Evolutionary conservation across 768 basidiomycete genomes (phyloP), one percentile per base, ranked within the genome.

Genomic region (Podaxis carcinomalis): DNA sequence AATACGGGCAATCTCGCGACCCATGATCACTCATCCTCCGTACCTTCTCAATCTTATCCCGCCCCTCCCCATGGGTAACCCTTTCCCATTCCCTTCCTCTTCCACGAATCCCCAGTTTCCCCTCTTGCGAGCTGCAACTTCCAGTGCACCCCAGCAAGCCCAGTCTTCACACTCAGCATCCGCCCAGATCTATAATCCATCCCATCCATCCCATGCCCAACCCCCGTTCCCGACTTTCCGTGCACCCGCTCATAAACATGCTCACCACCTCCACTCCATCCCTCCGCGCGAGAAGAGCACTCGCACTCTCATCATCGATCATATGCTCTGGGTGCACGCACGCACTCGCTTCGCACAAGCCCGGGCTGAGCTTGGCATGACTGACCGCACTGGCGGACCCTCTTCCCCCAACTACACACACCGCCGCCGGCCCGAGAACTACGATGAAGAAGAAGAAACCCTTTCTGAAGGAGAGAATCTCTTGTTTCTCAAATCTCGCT

Each of bases 271-370:
- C 1, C 92, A 94, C 69, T 86, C 89, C 1, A 93, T 94, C 35
- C 92, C 92, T 2, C 92, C 90, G 2, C 77, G 90, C 40, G 92
- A 94, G 73, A 94, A 93, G 77, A 90, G 89, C n/a, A 93, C 92
- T 6, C 79, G 91, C 35, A 93, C 91, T 9, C 78, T 93, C 59
- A 94, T 93, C 66, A 85, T 94, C 59, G 92, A 94, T 72, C 89
- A 93, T 72, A 85, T 92, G 80, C 77, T 93, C 52, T 93, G 89
- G 90, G 88, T 88, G 5, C 92, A 93, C 72, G 81, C 63, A 13
- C 57, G 65, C 42, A 66, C 65, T 6, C 82, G 92, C 61, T 90
- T 92, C 64, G 86, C 88, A 6, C 92, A 94, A 71, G 91, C 89
- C 3, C 83, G 91, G 32, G 90, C 90, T 56, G 92, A 93, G 72